Percentiles rank a stretch among this genome's conserved stretches.
Evolutionary conservation across 73 alveolate genomes (phyloP).

Genomic region (Blepharisma stoltei): DNA sequence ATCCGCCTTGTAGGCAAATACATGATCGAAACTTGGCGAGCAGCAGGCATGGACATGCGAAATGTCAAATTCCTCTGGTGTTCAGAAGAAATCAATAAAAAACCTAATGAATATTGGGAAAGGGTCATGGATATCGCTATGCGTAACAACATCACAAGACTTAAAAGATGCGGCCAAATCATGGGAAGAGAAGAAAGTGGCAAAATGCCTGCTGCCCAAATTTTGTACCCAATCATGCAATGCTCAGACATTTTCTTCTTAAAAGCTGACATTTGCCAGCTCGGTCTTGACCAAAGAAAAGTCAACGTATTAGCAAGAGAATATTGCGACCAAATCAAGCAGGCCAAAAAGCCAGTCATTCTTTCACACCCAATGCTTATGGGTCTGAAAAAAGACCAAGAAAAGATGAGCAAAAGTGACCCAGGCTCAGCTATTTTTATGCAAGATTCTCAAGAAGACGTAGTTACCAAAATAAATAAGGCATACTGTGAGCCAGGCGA

Average conservation of each 20-base stretch:
- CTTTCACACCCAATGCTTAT: slow-evolving; percentile 92
- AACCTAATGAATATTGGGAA: slow-evolving; percentile 97
- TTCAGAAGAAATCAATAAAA: slow-evolving; percentile 96
- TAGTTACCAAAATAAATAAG: slow-evolving; percentile 87
- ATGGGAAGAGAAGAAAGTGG: slow-evolving; percentile 99
- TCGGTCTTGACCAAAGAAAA: slow-evolving; percentile 99
- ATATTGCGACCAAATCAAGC: slow-evolving; percentile 79
- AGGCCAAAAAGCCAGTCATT: slow-evolving; percentile 88
- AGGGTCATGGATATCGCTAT: slow-evolving; percentile 97
- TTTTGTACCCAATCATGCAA: slow-evolving; percentile 99
- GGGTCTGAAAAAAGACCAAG: slow-evolving; percentile 94
- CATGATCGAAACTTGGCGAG: slow-evolving; percentile 98
- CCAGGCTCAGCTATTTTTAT: slow-evolving; percentile 98
- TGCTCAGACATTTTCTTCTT: slow-evolving; percentile 96
- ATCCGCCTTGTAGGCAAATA: slow-evolving; percentile 95
- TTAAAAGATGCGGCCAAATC: slow-evolving; percentile 93
- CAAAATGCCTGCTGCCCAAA: slow-evolving; percentile 90
- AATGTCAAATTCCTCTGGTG: slow-evolving; percentile 97
- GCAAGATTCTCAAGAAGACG: slow-evolving; percentile 98
- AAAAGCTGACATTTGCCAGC: slow-evolving; percentile 95
- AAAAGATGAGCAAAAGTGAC: slow-evolving; percentile 96
- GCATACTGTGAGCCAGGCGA: slow-evolving; percentile 91
- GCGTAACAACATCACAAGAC: slow-evolving; percentile 77
- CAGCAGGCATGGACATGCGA: slow-evolving; percentile 99
- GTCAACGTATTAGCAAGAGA: slow-evolving; percentile 99